These are phyloP conservation scores for Anisodus acutangulus DNA, from an alignment of 257 asterid genomes.

Conservation along the genomic window DNA sequence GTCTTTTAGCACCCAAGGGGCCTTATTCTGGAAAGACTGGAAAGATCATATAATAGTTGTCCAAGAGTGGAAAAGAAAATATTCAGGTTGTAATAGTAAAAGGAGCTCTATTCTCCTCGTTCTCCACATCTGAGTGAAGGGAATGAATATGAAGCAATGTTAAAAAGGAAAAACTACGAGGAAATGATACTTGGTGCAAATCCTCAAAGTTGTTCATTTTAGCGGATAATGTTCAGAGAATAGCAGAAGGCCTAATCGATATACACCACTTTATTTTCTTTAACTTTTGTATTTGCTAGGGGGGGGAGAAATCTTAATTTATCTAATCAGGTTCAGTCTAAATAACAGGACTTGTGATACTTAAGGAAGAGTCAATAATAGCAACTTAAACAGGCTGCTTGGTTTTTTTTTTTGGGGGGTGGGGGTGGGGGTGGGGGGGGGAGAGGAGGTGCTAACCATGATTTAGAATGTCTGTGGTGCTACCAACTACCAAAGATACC, in stretches of 20 bases:
- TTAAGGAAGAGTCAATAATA: not conserved
- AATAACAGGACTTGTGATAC: not conserved
- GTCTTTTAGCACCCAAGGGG: conserved; percentile 48
- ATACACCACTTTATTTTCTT: not conserved
- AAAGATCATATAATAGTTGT: conserved; percentile 24
- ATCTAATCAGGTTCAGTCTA: not conserved
- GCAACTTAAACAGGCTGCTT: not conserved
- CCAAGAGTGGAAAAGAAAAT: not conserved
- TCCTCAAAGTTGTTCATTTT: no score
- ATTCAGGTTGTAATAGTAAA: not conserved
- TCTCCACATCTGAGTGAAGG: not conserved
- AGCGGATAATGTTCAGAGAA: not conserved
- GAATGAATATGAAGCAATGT: not conserved
- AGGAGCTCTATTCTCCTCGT: not conserved
- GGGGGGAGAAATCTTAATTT: not conserved
- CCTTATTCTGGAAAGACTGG: conserved; percentile 58
- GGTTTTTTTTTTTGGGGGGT: no score
- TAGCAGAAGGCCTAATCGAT: not conserved
- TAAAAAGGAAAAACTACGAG: not conserved
- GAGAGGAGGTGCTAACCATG: not conserved
- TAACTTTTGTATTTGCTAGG: not conserved
- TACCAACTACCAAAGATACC: not conserved
- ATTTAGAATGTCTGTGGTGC: not conserved
- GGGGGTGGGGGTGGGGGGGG: no score
- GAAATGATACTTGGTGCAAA: not conserved